Evolutionary conservation across 2,329 filamentous ascomycete species (phyloP).

Genomic region (Bipolaris oryzae): DNA sequence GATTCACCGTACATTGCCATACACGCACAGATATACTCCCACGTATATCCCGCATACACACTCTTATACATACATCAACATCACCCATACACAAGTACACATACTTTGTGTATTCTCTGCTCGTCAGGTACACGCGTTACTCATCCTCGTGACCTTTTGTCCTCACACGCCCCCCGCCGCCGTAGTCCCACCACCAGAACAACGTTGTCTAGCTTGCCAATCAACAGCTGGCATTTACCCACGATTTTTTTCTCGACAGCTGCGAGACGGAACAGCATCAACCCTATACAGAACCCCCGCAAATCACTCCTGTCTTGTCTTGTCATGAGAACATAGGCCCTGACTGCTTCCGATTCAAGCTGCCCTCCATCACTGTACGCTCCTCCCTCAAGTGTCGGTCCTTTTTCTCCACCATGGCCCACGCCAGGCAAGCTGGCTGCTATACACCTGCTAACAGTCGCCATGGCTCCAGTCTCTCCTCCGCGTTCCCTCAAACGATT

Average conservation of each 20-base stretch:
- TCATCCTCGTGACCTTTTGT: conserved; percentile 16
- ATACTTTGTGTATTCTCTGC: not conserved
- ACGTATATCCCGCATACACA: too few species aligned
- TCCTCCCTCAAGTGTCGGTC: conserved; percentile 12
- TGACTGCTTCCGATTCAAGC: conserved; percentile 19
- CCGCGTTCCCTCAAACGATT: conserved; percentile 29
- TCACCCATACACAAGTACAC: not conserved
- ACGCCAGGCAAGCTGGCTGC: not conserved
- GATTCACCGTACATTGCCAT: not conserved
- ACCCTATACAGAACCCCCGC: conserved; percentile 14
- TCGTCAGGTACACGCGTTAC: not conserved
- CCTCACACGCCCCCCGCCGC: not conserved
- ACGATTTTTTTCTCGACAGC: conserved; percentile 24
- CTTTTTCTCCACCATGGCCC: conserved; percentile 14
- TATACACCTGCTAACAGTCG: conserved; percentile 32
- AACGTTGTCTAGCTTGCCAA: conserved; percentile 35
- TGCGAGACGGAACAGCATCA: conserved; percentile 1
- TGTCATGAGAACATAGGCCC: conserved; percentile 37
- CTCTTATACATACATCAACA: not conserved
- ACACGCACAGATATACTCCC: not conserved
- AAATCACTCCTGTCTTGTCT: conserved; percentile 21
- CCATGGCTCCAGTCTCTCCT: conserved; percentile 41
- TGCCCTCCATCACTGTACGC: conserved; percentile 28
- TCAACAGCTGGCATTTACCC: conserved; percentile 38
- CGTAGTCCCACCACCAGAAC: conserved; percentile 13